Conservation (phyloP, 768 basidiomycete species). For the Dentipellis sp. region DNA sequence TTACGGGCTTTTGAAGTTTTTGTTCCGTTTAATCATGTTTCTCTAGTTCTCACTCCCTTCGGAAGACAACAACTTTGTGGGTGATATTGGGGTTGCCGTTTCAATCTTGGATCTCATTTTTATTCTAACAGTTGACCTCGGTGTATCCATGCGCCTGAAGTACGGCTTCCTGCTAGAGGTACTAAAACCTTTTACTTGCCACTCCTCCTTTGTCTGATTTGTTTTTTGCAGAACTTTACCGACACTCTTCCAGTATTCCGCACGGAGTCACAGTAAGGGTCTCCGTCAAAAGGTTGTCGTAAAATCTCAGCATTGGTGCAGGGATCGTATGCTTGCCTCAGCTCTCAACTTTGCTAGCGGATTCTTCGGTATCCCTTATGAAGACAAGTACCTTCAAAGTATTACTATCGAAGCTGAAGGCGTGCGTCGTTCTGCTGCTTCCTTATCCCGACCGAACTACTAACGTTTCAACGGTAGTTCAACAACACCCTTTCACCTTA, state of each 20-base stretch:
- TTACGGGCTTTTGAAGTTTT: background rate
- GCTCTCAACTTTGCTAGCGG: slow-evolving; percentile 44
- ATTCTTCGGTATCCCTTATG: slow-evolving; percentile 39
- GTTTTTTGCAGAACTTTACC: slow-evolving; percentile 25
- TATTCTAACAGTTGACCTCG: slow-evolving; percentile 26
- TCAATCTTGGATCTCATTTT: background rate
- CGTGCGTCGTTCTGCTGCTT: slow-evolving; percentile 15
- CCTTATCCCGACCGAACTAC: slow-evolving; percentile 9
- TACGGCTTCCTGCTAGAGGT: slow-evolving; percentile 33
- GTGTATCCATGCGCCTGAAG: slow-evolving; percentile 33
- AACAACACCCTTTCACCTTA: slow-evolving; percentile 80
- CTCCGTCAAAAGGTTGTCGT: background rate
- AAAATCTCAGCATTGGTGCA: slow-evolving; percentile 5
- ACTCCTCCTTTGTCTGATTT: slow-evolving; percentile 20
- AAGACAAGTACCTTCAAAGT: slow-evolving; percentile 35
- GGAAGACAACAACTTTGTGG: slow-evolving; percentile 79
- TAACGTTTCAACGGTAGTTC: slow-evolving; percentile 20
- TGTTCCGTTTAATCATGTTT: slow-evolving; percentile 8
- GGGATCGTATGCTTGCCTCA: slow-evolving; percentile 42
- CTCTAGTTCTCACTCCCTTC: slow-evolving; percentile 77
- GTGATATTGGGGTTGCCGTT: slow-evolving; percentile 16
- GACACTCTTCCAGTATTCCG: slow-evolving; percentile 40
- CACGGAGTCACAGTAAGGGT: slow-evolving; percentile 37
- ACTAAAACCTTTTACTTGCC: background rate
- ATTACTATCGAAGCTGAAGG: slow-evolving; percentile 30